Percentiles rank a stretch among this genome's conserved stretches.
Evolutionary conservation across 208 protist species (phyloP).

Genomic region (Trypanosoma avium): DNA sequence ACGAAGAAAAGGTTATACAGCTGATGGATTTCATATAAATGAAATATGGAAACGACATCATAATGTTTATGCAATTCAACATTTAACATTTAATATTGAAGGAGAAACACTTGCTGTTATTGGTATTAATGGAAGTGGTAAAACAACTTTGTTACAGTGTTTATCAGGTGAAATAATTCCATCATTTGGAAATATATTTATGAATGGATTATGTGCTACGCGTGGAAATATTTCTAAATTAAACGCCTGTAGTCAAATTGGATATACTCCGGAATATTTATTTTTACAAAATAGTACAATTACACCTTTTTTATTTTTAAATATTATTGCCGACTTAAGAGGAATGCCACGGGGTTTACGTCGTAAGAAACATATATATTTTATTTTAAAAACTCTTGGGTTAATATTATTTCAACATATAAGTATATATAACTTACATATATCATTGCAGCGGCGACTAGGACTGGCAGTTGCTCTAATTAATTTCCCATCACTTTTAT

Average conservation of each 20-base stretch:
- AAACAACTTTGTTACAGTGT: conserved; percentile 24
- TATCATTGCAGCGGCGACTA: conserved; percentile 12
- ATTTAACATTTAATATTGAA: conserved; percentile 28
- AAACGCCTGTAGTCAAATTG: conserved; percentile 1
- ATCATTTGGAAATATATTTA: conserved; percentile 14
- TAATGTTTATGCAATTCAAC: conserved; percentile 22
- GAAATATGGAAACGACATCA: conserved; percentile 17
- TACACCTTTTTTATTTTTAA: conserved; percentile 22
- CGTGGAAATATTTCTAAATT: background rate
- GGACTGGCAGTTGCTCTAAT: conserved; percentile 46
- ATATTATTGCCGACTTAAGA: conserved; percentile 23
- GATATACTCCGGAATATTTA: conserved; percentile 13
- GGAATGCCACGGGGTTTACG: background rate
- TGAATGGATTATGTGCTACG: conserved; percentile 13
- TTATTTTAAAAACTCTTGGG: conserved; percentile 19
- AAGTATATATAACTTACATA: conserved; percentile 1
- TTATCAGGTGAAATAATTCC: conserved; percentile 11
- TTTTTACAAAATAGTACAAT: conserved; percentile 14
- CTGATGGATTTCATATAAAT: conserved; percentile 2
- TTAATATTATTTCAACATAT: conserved; percentile 13
- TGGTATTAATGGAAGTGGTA: conserved; percentile 28
- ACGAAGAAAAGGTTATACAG: conserved; percentile 3
- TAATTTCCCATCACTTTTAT: conserved; percentile 32
- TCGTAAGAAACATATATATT: conserved; percentile 12
- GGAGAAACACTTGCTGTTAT: conserved; percentile 17